Evolutionary conservation across 805 yeast species (phyloP).

Genomic region (Candida silvatica): DNA sequence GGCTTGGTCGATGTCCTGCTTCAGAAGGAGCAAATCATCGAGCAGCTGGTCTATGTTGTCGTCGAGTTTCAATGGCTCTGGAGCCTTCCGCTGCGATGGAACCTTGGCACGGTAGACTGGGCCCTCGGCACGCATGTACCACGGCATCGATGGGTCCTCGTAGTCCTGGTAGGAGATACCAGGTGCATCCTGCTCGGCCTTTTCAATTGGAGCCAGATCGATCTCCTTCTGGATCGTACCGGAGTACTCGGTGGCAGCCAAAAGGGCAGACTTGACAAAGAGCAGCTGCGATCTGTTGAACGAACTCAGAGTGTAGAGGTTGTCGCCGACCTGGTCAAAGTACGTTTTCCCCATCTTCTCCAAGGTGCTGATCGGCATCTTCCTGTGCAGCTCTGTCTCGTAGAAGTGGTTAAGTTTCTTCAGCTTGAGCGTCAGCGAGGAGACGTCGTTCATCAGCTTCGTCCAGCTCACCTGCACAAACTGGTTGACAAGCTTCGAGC

Average conservation of each 20-base stretch:
- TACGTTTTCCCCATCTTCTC: constrained; percentile 23
- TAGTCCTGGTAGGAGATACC: constrained; percentile 7
- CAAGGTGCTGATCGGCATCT: constrained; percentile 17
- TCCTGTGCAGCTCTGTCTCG: constrained; percentile 8
- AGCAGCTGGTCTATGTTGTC: constrained; percentile 11
- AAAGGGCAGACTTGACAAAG: constrained; percentile 19
- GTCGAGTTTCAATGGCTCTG: constrained; percentile 4
- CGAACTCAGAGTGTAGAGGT: constrained; percentile 21
- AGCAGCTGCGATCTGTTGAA: constrained; percentile 16
- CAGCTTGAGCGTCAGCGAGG: constrained; percentile 15
- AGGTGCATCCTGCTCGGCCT: neutral
- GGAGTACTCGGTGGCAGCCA: constrained; percentile 21
- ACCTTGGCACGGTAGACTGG: constrained; percentile 14
- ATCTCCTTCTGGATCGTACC: constrained; percentile 9
- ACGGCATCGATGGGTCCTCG: constrained; percentile 20
- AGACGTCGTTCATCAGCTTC: constrained; percentile 19
- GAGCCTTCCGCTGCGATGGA: constrained; percentile 8
- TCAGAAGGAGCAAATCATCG: constrained; percentile 12
- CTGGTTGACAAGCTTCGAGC: constrained; percentile 18
- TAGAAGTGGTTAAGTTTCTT: constrained; percentile 12
- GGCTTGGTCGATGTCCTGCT: constrained; percentile 15
- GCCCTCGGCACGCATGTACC: constrained; percentile 18
- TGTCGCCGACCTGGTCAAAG: constrained; percentile 21
- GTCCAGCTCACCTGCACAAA: constrained; percentile 28
- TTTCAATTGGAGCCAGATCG: constrained; percentile 6